These are phyloP conservation scores for Nicotiana noctiflora DNA, from an alignment of 257 asterid genomes.

Conservation along the genomic window DNA sequence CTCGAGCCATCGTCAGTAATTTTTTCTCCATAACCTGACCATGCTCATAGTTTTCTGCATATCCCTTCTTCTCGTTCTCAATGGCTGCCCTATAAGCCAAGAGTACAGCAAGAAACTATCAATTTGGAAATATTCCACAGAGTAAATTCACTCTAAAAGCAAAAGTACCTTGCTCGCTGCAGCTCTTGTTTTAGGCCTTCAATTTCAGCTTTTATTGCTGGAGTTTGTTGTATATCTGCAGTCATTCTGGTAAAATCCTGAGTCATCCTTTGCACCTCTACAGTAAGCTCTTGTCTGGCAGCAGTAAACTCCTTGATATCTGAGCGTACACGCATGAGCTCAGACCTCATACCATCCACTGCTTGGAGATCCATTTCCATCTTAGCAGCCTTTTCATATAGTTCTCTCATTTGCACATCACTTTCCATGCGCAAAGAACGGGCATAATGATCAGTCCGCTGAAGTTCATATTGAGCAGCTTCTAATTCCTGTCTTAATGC, in stretches of 20 bases:
- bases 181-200: conserved; percentile 62
- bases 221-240: conserved; percentile 72
- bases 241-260: conserved; percentile 77
- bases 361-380: conserved; percentile 71
- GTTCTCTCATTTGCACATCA: conserved; percentile 62
- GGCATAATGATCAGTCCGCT: conserved; percentile 71
- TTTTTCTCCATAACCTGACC: conserved; percentile 89
- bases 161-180: conserved; percentile 66
- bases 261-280: conserved; percentile 76
- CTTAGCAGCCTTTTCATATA: conserved; percentile 67
- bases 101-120: background rate
- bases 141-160: background rate
- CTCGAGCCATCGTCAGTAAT: conserved; percentile 72
- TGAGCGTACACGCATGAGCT: conserved; percentile 69
- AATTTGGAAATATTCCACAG: background rate
- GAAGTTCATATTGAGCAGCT: conserved; percentile 70
- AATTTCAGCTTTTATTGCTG: conserved; percentile 67
- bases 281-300: conserved; percentile 63
- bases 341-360: conserved; percentile 67
- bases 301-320: conserved; percentile 78
- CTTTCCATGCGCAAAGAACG: conserved; percentile 61
- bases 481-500: conserved; percentile 86
- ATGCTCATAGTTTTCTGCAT: conserved; percentile 84
- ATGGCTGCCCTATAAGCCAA: conserved; percentile 64
- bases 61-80: conserved; percentile 85